phyloP scores from a whole-genome alignment of 23 red algal species.

The Gracilaria vermiculophylla region DNA sequence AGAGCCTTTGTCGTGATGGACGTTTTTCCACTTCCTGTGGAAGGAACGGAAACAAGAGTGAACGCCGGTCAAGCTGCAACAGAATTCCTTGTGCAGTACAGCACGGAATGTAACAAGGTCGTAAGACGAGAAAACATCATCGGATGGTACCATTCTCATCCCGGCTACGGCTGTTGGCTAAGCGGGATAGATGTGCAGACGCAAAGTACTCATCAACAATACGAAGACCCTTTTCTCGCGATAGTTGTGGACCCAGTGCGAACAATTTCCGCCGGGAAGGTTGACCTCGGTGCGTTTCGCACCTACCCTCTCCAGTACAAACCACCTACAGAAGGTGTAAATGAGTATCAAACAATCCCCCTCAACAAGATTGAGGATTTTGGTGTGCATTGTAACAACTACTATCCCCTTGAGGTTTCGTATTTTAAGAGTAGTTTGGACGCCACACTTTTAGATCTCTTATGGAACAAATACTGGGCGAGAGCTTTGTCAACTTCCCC shows the following conservation, averaged over 20 bases:
- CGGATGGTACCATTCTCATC: constrained; percentile 99
- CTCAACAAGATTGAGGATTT: constrained; percentile 94
- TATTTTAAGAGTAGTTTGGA: constrained; percentile 93
- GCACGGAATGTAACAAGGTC: constrained; percentile 59
- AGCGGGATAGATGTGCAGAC: constrained; percentile 88
- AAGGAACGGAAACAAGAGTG: constrained; percentile 84
- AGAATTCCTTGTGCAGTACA: constrained; percentile 80
- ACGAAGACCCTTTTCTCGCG: constrained; percentile 86
- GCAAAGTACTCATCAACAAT: constrained; percentile 74
- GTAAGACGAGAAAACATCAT: constrained; percentile 66
- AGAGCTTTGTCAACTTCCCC: constrained; percentile 79
- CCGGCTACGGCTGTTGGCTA: constrained; percentile 99
- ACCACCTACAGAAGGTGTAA: constrained; percentile 47
- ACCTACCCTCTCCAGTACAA: constrained; percentile 83
- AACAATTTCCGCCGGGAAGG: constrained; percentile 83
- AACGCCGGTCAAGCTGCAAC: constrained; percentile 73
- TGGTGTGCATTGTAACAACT: constrained; percentile 83
- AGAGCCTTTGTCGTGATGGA: constrained; percentile 89
- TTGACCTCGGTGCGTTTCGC: constrained; percentile 94
- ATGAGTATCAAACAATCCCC: constrained; percentile 93
- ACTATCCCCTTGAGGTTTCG: constrained; percentile 84
- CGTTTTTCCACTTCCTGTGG: constrained; percentile 83
- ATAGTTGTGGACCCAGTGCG: constrained; percentile 92
- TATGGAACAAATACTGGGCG: constrained; percentile 95
- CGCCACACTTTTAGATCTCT: constrained; percentile 61